These are phyloP conservation scores for Lonicera japonica DNA, from an alignment of 129 eudicot genomes.

Conservation along the genomic window DNA sequence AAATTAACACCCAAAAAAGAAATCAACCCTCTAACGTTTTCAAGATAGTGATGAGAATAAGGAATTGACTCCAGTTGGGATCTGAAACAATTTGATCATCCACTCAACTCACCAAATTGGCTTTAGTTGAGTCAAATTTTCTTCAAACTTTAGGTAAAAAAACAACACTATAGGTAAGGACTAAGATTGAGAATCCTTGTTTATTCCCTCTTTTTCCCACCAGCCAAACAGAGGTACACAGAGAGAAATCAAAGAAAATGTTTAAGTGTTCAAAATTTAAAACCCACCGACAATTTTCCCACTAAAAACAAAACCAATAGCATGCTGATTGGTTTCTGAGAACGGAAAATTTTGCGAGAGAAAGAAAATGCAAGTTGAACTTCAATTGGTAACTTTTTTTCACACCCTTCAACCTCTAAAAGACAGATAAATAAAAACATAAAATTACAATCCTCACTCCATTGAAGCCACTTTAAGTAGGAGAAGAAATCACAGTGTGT, in stretches of 20 bases:
- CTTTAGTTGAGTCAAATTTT: too few species aligned
- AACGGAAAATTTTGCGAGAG: neutral
- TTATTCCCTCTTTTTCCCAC: neutral
- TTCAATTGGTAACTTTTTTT: neutral
- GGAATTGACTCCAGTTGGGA: neutral
- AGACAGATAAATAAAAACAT: too few species aligned
- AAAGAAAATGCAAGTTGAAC: neutral
- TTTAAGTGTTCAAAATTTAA: too few species aligned
- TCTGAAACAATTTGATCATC: neutral
- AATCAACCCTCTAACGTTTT: neutral
- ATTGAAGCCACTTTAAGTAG: neutral
- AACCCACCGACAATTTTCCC: too few species aligned
- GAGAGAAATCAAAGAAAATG: too few species aligned
- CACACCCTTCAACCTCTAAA: too few species aligned
- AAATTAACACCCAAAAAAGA: conserved; percentile 9
- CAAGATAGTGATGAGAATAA: neutral
- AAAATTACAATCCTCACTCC: too few species aligned
- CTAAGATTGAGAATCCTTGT: neutral
- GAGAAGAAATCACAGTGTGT: neutral
- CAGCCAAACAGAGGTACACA: neutral
- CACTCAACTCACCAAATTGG: neutral
- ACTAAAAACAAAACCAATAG: neutral
- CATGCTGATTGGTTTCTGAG: too few species aligned
- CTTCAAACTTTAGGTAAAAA: too few species aligned
- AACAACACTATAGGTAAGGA: too few species aligned